Evolutionary conservation across 2,329 filamentous ascomycete genomes (phyloP), one percentile per base, ranked within the genome.

Genomic region (Graphiopsis chlorocephala): DNA sequence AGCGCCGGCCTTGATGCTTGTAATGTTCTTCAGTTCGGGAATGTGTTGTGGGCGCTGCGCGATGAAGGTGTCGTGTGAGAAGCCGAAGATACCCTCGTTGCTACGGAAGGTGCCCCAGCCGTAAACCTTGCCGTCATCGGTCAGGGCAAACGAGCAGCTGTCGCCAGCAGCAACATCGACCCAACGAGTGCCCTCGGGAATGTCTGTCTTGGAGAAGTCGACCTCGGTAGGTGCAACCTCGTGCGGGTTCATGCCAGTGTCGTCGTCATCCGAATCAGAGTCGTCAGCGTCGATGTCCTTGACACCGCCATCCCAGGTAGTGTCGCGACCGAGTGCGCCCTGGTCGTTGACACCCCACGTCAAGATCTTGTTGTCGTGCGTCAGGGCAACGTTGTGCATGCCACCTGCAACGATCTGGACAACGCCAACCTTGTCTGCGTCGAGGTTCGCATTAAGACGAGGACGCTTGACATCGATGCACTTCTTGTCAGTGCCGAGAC

Each of bases 311-410:
- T 89, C 85, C 83, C 88, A 89, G 14, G 79, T 80, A 3, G 90
- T 93, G 73, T 91, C 85, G 73, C 92, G 84, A 48, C 92, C 92
- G 42, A 96, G 84, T 10, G 92, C 90, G 68, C 90, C 90, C 73
- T 93, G 88, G 73, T 96, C 92, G 74, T 95, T 95, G 70, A 95
- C 91, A 62, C 92, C 92, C 92, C 92, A 96, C 29, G 90, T 93
- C 62, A 92, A 80, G 70, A 96, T 90, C 78, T 88, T 88, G 81
- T 93, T 92, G 76, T 94, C 89, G 70, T 88, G 85, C 58, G 92
- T 94, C 61, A 95, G 80, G 3, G 89, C 91, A 67, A 90, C 82
- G 61, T 84, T 88, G 78, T 96, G 92, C 91, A 96, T 94, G 64
- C 91, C 91, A 66, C 92, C 92, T 66, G 89, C 88, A 59, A 90